Conservation (phyloP, 306 rosid species). For the Cucurbita ficifolia region DNA sequence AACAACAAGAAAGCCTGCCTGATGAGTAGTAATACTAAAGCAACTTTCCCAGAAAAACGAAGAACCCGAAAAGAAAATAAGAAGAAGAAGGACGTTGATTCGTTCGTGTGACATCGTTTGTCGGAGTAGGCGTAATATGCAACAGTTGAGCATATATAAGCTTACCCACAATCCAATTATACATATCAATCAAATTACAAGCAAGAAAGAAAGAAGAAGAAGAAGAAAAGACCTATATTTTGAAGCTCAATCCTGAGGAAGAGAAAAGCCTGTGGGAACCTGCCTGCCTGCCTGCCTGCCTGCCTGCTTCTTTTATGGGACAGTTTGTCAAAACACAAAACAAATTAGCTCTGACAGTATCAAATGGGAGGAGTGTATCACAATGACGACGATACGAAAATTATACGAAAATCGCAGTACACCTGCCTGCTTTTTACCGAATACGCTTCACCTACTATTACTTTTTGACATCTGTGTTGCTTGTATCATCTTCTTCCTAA, state of each 20-base stretch:
- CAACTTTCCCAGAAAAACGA: conserved; percentile 17
- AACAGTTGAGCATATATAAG: conserved; percentile 20
- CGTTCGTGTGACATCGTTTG: conserved; percentile 8
- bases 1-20: conserved; percentile 14
- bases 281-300: too few relatives aligned
- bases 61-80: background rate
- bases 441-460: conserved; percentile 22
- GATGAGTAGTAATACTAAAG: conserved; percentile 9
- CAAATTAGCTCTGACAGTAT: conserved; percentile 38
- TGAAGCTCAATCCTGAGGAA: conserved; percentile 30
- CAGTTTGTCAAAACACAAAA: conserved; percentile 29
- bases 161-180: conserved; percentile 35
- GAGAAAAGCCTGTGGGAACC: conserved; percentile 28
- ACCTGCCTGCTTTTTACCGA: conserved; percentile 21
- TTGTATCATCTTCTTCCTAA: conserved; percentile 31
- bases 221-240: conserved; percentile 16
- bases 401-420: conserved; percentile 14
- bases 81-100: background rate
- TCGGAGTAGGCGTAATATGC: background rate
- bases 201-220: background rate
- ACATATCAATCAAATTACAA: conserved; percentile 33
- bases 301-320: conserved; percentile 20
- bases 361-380: conserved; percentile 15
- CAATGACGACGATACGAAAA: conserved; percentile 10
- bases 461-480: conserved; percentile 10